Base-by-base conservation (phyloP, 441 rosid species). In the Pelargonium hybrid region DNA sequence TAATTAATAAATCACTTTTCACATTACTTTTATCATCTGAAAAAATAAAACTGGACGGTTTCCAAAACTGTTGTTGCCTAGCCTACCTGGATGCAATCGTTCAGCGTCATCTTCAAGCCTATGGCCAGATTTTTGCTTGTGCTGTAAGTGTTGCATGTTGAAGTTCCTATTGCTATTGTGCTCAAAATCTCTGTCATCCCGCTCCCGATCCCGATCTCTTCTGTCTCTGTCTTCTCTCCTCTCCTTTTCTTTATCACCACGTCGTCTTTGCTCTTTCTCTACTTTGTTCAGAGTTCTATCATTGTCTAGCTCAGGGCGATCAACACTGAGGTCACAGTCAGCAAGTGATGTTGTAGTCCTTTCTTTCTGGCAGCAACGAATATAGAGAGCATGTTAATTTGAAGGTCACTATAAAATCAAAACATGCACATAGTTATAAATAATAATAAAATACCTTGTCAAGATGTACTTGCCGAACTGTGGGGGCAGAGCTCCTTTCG, bases 241-340 rank as follows among this genome's bases (percentile, higher is more conserved):
- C 61, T 87, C 93, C 74, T 75, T 88, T 68, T 78, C 96, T 72
- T 87, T 89, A 76, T 89, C 97, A 78, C 83, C 82, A 61, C 80
- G 90, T 74, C 87, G 85, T 61, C 87, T 69, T 54, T 84, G 93
- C 70, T 95, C 99, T 81, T 84, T 91, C 73, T 84, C 90, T 59
- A 78, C 83, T 78, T 84, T 90, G 41, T 29, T 63, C 76, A 80
- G 41, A 45, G 79, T 70, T 74, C 84, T 84, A 43, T 87, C 90
- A 67, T 80, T 84, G 73, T 91, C 97, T 41, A 75, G 71, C 67
- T 91, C 91, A 59, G 79, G 83, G 65, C 80, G 85, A 47, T 91
- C 93, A 18, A 78, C 84, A 64, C 88, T 84, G 66, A 83, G 85
- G 74, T 81, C 92, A 15, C 82, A 82, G 31, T 87, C 88, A 71